Conservation (phyloP, 2,329 filamentous ascomycete species). For the Ascochyta koolunga region DNA sequence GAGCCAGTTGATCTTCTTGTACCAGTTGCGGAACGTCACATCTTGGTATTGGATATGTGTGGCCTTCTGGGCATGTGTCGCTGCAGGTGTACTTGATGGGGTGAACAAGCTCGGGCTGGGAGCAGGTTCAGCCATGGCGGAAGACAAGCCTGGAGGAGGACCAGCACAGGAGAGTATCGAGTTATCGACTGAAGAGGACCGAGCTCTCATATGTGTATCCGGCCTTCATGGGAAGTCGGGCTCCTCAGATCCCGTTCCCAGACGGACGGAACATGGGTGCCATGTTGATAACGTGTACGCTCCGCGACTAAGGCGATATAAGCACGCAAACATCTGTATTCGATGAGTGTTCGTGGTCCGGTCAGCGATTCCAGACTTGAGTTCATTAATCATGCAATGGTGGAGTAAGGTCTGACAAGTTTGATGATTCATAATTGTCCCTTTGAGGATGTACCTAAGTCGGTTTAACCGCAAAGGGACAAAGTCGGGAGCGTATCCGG, state of each 20-base stretch:
- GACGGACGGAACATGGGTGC: conserved; percentile 5
- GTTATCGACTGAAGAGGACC: background rate
- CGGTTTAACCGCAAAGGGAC: conserved; percentile 3
- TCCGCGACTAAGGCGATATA: background rate
- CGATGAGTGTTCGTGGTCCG: background rate
- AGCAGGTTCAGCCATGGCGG: conserved; percentile 12
- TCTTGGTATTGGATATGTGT: conserved; percentile 27
- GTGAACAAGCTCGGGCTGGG: conserved; percentile 10
- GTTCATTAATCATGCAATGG: conserved; percentile 10
- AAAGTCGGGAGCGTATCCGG: conserved; percentile 11
- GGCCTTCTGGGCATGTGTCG: conserved; percentile 15
- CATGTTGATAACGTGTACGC: background rate
- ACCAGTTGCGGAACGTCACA: conserved; percentile 68
- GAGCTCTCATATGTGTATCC: conserved; percentile 2
- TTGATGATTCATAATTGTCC: conserved; percentile 9
- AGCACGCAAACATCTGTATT: background rate
- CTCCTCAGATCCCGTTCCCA: background rate
- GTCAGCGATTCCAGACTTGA: conserved; percentile 3
- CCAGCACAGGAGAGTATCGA: background rate
- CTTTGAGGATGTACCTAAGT: conserved; percentile 4
- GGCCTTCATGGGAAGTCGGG: background rate
- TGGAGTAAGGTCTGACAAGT: conserved; percentile 13
- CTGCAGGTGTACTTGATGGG: conserved; percentile 1
- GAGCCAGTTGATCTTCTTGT: conserved; percentile 91
- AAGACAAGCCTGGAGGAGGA: background rate